Conservation (phyloP, 768 basidiomycete species). For the Saitozyma sp. region DNA sequence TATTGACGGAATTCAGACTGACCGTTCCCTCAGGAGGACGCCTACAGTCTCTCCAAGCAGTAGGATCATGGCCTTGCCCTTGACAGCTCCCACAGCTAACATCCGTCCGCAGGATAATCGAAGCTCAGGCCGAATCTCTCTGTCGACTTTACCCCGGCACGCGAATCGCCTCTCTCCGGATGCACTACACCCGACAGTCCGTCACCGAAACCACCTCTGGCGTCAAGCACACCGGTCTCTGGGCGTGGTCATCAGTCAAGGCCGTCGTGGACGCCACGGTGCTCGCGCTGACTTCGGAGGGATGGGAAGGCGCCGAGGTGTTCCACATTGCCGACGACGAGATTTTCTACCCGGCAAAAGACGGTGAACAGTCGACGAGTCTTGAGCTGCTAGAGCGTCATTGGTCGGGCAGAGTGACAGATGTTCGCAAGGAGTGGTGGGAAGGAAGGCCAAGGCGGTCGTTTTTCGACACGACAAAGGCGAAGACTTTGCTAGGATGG, state of each 20-base stretch:
- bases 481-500: constrained; percentile 10
- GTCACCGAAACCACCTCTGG: constrained; percentile 6
- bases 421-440: constrained; percentile 7
- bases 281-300: constrained; percentile 6
- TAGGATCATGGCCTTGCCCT: neutral
- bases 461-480: constrained; percentile 11
- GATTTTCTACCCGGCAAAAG: constrained; percentile 5
- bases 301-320: constrained; percentile 6
- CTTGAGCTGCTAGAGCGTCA: constrained; percentile 4
- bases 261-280: constrained; percentile 1
- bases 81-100: neutral
- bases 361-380: constrained; percentile 1
- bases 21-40: neutral
- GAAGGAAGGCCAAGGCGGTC: constrained; percentile 2
- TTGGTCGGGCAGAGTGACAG: constrained; percentile 2
- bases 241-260: constrained; percentile 10
- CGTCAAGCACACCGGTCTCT: constrained; percentile 11
- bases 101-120: neutral
- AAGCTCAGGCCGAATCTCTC: neutral
- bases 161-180: constrained; percentile 7
- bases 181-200: constrained; percentile 8
- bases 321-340: constrained; percentile 7
- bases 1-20: no score
- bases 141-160: constrained; percentile 3
- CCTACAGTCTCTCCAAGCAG: constrained; percentile 10